Conservation (phyloP, 2,329 filamentous ascomycete genomes). For the Colletotrichum theobromicola region DNA sequence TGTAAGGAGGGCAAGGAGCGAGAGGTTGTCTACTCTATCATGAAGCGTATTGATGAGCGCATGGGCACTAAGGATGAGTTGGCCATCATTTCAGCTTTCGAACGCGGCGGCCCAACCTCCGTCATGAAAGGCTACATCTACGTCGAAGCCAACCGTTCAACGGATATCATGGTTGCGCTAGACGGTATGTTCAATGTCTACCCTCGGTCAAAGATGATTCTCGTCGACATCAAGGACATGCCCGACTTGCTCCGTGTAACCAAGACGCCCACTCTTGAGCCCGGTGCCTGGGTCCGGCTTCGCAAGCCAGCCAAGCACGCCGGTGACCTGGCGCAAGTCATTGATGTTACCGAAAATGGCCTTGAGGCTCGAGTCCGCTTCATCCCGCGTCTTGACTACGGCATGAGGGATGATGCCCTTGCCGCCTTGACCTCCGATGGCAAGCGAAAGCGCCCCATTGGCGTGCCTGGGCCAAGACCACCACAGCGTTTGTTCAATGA, state of each 20-base stretch:
- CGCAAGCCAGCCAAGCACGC: conserved; percentile 80
- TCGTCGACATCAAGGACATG: conserved; percentile 97
- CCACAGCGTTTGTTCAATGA: conserved; percentile 94
- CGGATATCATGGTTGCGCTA: conserved; percentile 82
- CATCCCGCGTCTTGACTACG: conserved; percentile 92
- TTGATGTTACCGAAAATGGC: conserved; percentile 92
- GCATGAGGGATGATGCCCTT: conserved; percentile 76
- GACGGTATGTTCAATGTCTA: conserved; percentile 91
- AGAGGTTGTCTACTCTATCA: conserved; percentile 86
- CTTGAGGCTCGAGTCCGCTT: conserved; percentile 86
- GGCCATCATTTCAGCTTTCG: conserved; percentile 88
- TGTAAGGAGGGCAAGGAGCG: conserved; percentile 96
- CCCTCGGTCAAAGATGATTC: conserved; percentile 81
- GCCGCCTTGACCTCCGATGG: conserved; percentile 54
- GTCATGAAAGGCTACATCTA: conserved; percentile 96
- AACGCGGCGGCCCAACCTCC: conserved; percentile 77
- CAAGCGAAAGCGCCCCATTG: conserved; percentile 80
- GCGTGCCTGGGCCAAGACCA: conserved; percentile 69
- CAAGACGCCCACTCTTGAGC: conserved; percentile 84
- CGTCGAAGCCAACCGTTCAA: conserved; percentile 86
- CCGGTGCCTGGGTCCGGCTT: conserved; percentile 91
- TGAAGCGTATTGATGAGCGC: conserved; percentile 86
- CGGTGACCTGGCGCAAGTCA: conserved; percentile 88
- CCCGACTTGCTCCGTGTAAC: conserved; percentile 90
- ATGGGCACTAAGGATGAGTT: conserved; percentile 79